These are phyloP conservation scores for Ogataea parapolymorpha DNA, from an alignment of 805 yeast genomes.

Conservation along the genomic window DNA sequence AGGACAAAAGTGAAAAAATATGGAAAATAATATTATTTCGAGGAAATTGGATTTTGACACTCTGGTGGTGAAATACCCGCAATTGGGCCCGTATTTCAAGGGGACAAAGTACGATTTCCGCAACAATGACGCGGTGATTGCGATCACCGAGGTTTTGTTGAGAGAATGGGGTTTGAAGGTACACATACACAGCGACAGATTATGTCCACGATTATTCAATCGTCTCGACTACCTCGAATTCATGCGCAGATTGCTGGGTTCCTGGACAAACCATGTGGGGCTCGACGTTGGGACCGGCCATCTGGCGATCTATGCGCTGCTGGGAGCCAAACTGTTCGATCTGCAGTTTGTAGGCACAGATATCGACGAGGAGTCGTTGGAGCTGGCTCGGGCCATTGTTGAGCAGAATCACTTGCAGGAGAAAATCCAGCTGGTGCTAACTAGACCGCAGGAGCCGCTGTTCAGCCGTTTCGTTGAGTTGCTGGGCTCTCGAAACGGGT, in stretches of 20 bases:
- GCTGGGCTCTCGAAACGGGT: conserved; percentile 15
- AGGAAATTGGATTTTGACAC: conserved; percentile 13
- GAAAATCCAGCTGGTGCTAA: conserved; percentile 16
- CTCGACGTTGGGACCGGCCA: conserved; percentile 53
- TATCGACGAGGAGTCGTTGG: conserved; percentile 35
- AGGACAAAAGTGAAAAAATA: background rate
- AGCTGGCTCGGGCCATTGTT: conserved; percentile 29
- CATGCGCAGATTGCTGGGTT: conserved; percentile 12
- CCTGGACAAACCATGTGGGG: conserved; percentile 18
- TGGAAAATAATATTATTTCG: conserved; percentile 8
- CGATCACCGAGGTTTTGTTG: conserved; percentile 22
- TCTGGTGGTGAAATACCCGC: conserved; percentile 16
- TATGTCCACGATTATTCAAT: conserved; percentile 34
- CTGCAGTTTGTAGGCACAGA: conserved; percentile 40
- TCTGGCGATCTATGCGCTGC: conserved; percentile 43
- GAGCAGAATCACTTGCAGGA: conserved; percentile 25
- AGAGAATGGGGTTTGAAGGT: conserved; percentile 18
- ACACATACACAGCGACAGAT: conserved; percentile 13
- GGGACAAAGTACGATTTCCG: conserved; percentile 20
- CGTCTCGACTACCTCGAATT: conserved; percentile 29
- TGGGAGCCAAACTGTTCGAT: conserved; percentile 27
- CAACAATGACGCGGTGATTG: conserved; percentile 21
- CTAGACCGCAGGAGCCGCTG: conserved; percentile 19
- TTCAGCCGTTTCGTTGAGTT: background rate
- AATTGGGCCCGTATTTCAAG: conserved; percentile 12